A percentile compares a stretch with the other conserved stretches of the same genome.
These are phyloP conservation scores for Dillenia turbinata DNA, from an alignment of 164 flowering plant genomes.

Conservation along the genomic window DNA sequence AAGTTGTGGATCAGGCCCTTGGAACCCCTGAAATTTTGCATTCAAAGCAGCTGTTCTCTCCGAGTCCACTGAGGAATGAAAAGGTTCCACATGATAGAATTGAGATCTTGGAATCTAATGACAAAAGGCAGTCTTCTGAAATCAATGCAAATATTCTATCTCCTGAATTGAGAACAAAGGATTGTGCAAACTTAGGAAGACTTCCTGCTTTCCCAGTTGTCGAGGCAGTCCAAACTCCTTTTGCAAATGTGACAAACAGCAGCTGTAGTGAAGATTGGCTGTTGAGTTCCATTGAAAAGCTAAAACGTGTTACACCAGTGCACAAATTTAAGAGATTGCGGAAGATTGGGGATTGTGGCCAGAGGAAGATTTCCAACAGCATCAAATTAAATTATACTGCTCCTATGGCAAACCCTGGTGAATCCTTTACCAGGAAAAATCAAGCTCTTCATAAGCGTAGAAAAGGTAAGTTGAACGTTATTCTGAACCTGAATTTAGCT, in stretches of 20 bases:
- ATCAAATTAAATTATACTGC: constrained; percentile 12
- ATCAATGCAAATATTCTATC: constrained; percentile 15
- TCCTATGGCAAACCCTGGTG: constrained; percentile 17
- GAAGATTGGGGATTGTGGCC: constrained; percentile 41
- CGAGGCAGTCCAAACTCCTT: constrained; percentile 26
- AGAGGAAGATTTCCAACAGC: constrained; percentile 10
- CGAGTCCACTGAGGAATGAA: constrained; percentile 15
- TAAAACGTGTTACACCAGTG: constrained; percentile 31
- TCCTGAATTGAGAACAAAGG: constrained; percentile 16
- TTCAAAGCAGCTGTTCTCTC: background rate
- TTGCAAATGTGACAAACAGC: constrained; percentile 23
- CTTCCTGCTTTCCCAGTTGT: constrained; percentile 13
- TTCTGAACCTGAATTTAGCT: too few species aligned
- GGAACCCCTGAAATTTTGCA: constrained; percentile 19
- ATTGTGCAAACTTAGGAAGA: constrained; percentile 3
- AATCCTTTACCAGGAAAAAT: constrained; percentile 16
- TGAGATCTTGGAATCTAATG: background rate
- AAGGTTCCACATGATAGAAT: constrained; percentile 7
- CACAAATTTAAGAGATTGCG: constrained; percentile 74
- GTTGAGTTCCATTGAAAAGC: constrained; percentile 48
- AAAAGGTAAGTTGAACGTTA: constrained; percentile 32
- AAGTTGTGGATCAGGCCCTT: constrained; percentile 11
- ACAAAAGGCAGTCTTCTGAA: constrained; percentile 4
- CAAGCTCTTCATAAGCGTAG: constrained; percentile 16
- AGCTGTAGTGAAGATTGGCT: constrained; percentile 63